Base-by-base conservation (phyloP, 179 eudicot genomes). In the Patellifolia procumbens region DNA sequence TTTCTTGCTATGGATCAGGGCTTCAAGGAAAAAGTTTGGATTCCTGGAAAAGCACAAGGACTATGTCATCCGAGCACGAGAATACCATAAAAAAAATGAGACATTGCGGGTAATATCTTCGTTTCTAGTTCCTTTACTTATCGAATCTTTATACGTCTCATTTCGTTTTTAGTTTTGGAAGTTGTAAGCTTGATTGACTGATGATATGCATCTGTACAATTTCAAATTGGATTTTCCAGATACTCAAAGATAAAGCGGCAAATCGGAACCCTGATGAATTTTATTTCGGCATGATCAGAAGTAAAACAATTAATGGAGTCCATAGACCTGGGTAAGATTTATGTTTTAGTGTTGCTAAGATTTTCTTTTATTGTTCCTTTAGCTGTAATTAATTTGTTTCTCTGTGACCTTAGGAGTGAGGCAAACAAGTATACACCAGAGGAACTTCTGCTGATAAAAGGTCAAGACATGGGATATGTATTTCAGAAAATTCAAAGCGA, bases 21-120 rank as follows among this genome's bases (percentile, higher is more conserved):
- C 75, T 22, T 60, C 88, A 12, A 87, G 96, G 75, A 86, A 63
- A 51, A 88, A 81, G 62, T 92, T 85, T 65, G 97, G 98, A 81
- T 72, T 88, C 26, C 93, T 93, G 48, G 98, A 93, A 81, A 91
- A 93, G 78, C 91, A 91, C 52, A 85, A 88, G 85, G 98, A 93
- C 76, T 90, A 93, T 90, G 90, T 87, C n/a, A 69, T 78, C 19
- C 95, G 93, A 80, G 97, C 98, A 0, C 46, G 78, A 73, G 90
- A 85, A 29, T 91, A 31, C 81, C 98, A 93, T 84, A 84, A 88
- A 77, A 93, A 92, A 81, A 90, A 90, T 88, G 93, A 89, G 28
- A 56, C 88, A 61, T 68, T 93, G 32, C 88, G 73, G 86, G 94
- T 90, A 81, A 65, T 4, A 31, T 15, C 56, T 53, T 64, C 24